Conservation (phyloP, 345 rosid species). For the Fremontodendron californicum region DNA sequence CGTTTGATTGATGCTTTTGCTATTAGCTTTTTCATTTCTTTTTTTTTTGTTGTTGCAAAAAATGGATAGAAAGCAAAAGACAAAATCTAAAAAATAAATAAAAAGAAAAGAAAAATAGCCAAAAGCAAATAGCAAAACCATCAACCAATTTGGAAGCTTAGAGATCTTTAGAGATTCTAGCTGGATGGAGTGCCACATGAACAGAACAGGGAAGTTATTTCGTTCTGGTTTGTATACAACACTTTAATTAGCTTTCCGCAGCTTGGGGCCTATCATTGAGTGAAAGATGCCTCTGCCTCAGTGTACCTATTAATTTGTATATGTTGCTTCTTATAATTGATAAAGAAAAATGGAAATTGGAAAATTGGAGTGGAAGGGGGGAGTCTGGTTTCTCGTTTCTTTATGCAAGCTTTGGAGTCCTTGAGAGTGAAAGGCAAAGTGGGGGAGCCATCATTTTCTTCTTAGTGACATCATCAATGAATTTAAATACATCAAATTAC, state of each 20-base stretch:
- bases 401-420: background rate
- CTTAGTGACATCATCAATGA: background rate
- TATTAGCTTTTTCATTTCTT: background rate
- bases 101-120: no score
- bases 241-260: background rate
- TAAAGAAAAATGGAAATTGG: background rate
- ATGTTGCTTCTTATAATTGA: background rate
- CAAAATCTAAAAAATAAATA: no score
- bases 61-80: no score
- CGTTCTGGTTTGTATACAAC: background rate
- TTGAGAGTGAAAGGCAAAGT: background rate
- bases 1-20: no score
- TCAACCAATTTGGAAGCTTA: no score
- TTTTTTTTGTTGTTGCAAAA: no score
- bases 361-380: background rate
- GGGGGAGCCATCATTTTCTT: background rate
- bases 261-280: background rate
- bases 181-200: background rate
- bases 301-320: background rate
- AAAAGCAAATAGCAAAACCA: no score
- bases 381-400: background rate
- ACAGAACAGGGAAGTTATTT: background rate
- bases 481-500: background rate
- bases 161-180: background rate
- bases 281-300: background rate